Evolutionary conservation across 495 filamentous ascomycete species (phyloP).

Genomic region (Evernia prunastri): DNA sequence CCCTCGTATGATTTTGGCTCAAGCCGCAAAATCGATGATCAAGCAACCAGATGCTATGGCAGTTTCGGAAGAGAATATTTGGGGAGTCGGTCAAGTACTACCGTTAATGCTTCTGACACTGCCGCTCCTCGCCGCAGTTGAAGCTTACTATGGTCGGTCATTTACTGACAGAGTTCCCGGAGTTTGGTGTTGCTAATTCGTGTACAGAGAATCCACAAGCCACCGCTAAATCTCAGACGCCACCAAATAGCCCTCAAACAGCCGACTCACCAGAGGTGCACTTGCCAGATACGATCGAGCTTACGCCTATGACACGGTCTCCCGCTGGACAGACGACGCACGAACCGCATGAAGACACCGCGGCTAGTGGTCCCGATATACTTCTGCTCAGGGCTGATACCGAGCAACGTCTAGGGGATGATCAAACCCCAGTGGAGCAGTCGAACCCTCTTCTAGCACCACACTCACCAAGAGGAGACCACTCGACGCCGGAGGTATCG

Average conservation of each 20-base stretch:
- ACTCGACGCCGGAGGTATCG: not conserved
- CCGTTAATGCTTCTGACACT: slow-evolving; percentile 17
- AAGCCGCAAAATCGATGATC: no score
- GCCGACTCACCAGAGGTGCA: not conserved
- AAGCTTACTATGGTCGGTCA: not conserved
- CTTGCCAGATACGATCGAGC: not conserved
- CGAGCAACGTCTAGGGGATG: not conserved
- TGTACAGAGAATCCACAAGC: not conserved
- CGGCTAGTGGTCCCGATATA: not conserved
- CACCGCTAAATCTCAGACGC: not conserved
- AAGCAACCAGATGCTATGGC: no score
- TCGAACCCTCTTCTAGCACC: not conserved
- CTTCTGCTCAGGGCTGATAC: not conserved
- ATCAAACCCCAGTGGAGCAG: not conserved
- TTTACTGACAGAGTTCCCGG: not conserved
- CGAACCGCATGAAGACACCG: not conserved
- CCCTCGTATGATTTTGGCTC: not conserved
- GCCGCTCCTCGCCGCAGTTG: no score
- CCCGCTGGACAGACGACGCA: not conserved
- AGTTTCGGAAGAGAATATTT: no score
- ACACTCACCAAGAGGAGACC: not conserved
- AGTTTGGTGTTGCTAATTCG: not conserved
- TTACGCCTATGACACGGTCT: not conserved
- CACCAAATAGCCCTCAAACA: not conserved
- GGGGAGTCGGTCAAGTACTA: slow-evolving; percentile 7